A percentile compares a stretch with the other conserved stretches of the same genome.
phyloP scores from a whole-genome alignment of 2,329 filamentous ascomycete genomes.

The Alternaria longipes region DNA sequence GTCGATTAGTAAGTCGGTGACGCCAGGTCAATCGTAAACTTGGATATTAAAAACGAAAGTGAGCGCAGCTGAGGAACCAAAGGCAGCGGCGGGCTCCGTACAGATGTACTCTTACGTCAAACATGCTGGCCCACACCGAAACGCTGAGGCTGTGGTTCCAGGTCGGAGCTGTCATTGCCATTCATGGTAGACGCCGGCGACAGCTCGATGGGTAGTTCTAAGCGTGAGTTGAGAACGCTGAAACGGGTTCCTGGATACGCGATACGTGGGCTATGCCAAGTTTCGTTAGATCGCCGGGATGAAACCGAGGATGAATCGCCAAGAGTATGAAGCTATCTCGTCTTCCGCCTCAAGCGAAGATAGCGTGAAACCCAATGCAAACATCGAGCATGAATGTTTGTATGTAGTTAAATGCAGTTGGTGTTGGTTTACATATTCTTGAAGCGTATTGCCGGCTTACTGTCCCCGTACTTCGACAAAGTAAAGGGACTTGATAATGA shows the following conservation, averaged over 20 bases:
- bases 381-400: slow-evolving; percentile 18
- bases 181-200: slow-evolving; percentile 11
- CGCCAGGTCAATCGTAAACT: slow-evolving; percentile 29
- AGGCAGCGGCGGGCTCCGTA: slow-evolving; percentile 23
- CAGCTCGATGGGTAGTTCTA: slow-evolving; percentile 16
- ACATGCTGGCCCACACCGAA: slow-evolving; percentile 21
- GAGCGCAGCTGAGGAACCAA: slow-evolving; percentile 43
- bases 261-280: slow-evolving; percentile 25
- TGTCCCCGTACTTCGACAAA: neutral
- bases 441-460: neutral
- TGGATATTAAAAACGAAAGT: slow-evolving; percentile 17
- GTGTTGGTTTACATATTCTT: neutral
- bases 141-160: slow-evolving; percentile 36
- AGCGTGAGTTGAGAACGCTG: slow-evolving; percentile 22
- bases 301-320: slow-evolving; percentile 46
- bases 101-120: slow-evolving; percentile 24
- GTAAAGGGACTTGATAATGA: neutral
- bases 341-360: slow-evolving; percentile 30
- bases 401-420: neutral
- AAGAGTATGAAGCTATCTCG: slow-evolving; percentile 41
- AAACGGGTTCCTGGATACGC: slow-evolving; percentile 28
- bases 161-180: slow-evolving; percentile 20
- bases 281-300: slow-evolving; percentile 33
- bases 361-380: slow-evolving; percentile 36
- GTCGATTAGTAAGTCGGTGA: slow-evolving; percentile 19